These are phyloP conservation scores for Clarireedia sp. DNA, from an alignment of 2,329 filamentous ascomycete species.

Conservation along the genomic window DNA sequence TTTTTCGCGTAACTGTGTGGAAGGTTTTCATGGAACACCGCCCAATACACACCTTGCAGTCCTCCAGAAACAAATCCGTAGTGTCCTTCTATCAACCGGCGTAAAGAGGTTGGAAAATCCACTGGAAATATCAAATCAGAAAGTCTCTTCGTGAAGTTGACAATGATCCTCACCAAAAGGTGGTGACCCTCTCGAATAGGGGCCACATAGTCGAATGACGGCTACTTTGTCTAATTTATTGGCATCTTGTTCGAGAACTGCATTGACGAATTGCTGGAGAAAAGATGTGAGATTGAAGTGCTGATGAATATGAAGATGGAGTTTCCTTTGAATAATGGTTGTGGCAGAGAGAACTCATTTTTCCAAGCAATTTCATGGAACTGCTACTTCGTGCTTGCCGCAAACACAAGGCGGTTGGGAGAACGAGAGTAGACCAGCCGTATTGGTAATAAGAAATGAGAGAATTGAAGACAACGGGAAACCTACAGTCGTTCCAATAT, in stretches of 20 bases:
- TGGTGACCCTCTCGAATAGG: conserved; percentile 40
- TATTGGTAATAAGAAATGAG: too few species aligned
- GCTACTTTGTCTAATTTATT: conserved; percentile 43
- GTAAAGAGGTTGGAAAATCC: conserved; percentile 40
- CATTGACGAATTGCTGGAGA: conserved; percentile 40
- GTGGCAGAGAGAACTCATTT: too few species aligned
- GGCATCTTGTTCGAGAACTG: conserved; percentile 41
- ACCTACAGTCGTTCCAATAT: conserved; percentile 35
- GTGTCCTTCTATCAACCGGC: conserved; percentile 39
- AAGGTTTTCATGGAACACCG: too few species aligned
- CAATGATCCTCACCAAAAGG: conserved; percentile 30
- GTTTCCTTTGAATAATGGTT: too few species aligned
- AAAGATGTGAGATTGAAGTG: not conserved
- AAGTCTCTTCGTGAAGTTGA: not conserved
- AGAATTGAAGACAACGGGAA: not conserved
- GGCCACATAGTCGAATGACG: conserved; percentile 41
- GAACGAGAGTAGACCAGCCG: too few species aligned
- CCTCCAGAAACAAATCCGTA: conserved; percentile 40
- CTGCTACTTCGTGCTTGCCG: not conserved
- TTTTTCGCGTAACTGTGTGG: not conserved
- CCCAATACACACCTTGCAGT: conserved; percentile 21
- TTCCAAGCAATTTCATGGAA: too few species aligned
- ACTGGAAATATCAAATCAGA: conserved; percentile 16
- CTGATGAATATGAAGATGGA: too few species aligned
- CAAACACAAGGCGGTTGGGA: too few species aligned